Percentiles rank a stretch among this genome's conserved stretches.
phyloP scores from a whole-genome alignment of 345 rosid species.

The Streptanthus diversifolius region DNA sequence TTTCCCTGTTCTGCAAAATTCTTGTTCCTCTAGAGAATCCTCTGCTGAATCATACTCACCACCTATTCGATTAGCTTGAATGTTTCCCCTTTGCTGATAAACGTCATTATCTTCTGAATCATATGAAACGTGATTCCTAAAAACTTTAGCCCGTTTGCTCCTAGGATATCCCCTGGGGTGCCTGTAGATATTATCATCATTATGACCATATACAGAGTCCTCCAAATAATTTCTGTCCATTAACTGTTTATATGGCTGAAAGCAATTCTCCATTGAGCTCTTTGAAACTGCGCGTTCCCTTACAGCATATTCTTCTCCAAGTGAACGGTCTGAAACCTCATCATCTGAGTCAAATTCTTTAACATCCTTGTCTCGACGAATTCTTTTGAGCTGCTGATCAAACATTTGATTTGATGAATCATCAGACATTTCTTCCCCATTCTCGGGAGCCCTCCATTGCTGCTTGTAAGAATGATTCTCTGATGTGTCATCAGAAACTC shows the following conservation, averaged over 20 bases:
- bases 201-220: slow-evolving; percentile 24
- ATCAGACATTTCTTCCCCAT: slow-evolving; percentile 41
- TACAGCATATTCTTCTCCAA: slow-evolving; percentile 38
- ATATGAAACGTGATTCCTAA: slow-evolving; percentile 39
- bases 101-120: slow-evolving; percentile 35
- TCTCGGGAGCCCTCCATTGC: slow-evolving; percentile 37
- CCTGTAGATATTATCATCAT: slow-evolving; percentile 36
- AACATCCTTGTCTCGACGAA: slow-evolving; percentile 30
- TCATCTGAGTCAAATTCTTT: slow-evolving; percentile 43
- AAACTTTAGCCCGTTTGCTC: slow-evolving; percentile 38
- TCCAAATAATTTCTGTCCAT: slow-evolving; percentile 33
- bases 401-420: slow-evolving; percentile 45
- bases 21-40: slow-evolving; percentile 27
- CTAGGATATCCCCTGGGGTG: slow-evolving; percentile 41
- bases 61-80: slow-evolving; percentile 32
- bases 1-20: neutral
- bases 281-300: slow-evolving; percentile 50
- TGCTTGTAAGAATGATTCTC: slow-evolving; percentile 44
- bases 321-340: slow-evolving; percentile 52
- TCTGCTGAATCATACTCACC: slow-evolving; percentile 45
- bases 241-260: slow-evolving; percentile 29
- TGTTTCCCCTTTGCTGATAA: slow-evolving; percentile 36
- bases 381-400: slow-evolving; percentile 33
- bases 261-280: slow-evolving; percentile 41
- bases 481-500: slow-evolving; percentile 53